A percentile compares a stretch with the other conserved stretches of the same genome.
phyloP scores from a whole-genome alignment of 1,284 basidiomycete species.

The Irpex rosettiformis region DNA sequence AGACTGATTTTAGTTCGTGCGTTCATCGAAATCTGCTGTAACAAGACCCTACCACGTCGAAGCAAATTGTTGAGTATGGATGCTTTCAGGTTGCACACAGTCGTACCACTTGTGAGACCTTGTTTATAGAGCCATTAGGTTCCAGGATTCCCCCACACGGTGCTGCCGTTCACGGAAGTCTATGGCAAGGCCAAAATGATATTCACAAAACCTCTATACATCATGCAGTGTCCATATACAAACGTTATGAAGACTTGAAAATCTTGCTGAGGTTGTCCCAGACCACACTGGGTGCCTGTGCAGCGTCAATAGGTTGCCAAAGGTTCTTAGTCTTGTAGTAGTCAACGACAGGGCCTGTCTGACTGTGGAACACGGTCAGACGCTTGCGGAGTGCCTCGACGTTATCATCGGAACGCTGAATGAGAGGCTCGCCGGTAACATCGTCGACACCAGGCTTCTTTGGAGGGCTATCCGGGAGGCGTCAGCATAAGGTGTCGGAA shows the following conservation, averaged over 20 bases:
- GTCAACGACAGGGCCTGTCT: slow-evolving; percentile 95
- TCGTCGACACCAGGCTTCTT: slow-evolving; percentile 96
- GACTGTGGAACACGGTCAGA: slow-evolving; percentile 82
- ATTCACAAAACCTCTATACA: neutral
- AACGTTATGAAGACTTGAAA: slow-evolving; percentile 33
- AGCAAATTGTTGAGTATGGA: neutral
- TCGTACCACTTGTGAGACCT: too few species aligned
- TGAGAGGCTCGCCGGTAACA: slow-evolving; percentile 90
- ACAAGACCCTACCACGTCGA: neutral
- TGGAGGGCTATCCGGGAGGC: slow-evolving; percentile 66
- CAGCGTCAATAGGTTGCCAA: slow-evolving; percentile 89
- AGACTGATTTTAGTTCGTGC: neutral
- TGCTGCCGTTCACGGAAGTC: too few species aligned
- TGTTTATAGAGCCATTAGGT: too few species aligned
- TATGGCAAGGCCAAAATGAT: neutral
- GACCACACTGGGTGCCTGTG: slow-evolving; percentile 88
- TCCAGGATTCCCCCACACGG: too few species aligned
- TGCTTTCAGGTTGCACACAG: neutral
- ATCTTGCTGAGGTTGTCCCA: slow-evolving; percentile 81
- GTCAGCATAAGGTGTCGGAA: neutral
- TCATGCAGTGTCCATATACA: neutral
- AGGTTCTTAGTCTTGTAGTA: slow-evolving; percentile 93
- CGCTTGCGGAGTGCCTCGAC: slow-evolving; percentile 92
- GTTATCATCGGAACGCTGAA: slow-evolving; percentile 92
- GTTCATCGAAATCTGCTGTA: neutral